These are phyloP conservation scores for Scutellaria baicalensis DNA, from an alignment of 257 asterid species.

Conservation along the genomic window DNA sequence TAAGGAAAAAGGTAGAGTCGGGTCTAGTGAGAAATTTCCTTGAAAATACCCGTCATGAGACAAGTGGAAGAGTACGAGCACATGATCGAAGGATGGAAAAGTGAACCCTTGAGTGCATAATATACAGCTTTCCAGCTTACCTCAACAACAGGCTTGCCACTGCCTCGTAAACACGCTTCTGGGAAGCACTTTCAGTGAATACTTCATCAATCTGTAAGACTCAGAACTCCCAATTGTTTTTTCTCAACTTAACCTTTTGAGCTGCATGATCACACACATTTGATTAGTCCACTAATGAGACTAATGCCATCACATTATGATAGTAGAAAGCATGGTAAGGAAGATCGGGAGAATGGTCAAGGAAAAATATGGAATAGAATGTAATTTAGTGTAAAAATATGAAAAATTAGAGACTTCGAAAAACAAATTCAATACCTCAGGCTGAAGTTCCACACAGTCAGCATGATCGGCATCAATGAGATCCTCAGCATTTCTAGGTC, in stretches of 20 bases:
- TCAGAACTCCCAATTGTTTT: slow-evolving; percentile 92
- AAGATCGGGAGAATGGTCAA: not conserved
- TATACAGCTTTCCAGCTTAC: slow-evolving; percentile 23
- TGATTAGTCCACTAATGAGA: slow-evolving; percentile 3
- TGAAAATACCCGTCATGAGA: not conserved
- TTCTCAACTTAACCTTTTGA: slow-evolving; percentile 69
- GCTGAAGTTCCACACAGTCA: slow-evolving; percentile 79
- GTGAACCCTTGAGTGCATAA: not conserved
- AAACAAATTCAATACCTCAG: slow-evolving; percentile 54
- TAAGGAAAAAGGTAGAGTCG: not conserved
- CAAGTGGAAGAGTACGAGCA: not conserved
- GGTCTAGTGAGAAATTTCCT: not conserved
- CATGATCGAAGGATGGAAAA: not conserved
- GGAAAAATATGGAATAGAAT: not conserved
- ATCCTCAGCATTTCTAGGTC: slow-evolving; percentile 75
- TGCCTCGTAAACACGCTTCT: slow-evolving; percentile 79
- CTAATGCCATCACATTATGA: not conserved
- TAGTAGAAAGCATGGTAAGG: not conserved
- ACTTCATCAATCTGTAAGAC: slow-evolving; percentile 68
- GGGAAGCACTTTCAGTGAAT: slow-evolving; percentile 74
- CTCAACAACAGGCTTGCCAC: slow-evolving; percentile 97
- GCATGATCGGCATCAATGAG: slow-evolving; percentile 66
- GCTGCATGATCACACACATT: slow-evolving; percentile 35
- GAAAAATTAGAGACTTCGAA: not conserved
- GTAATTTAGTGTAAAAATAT: not conserved